phyloP scores from a whole-genome alignment of 2,329 filamentous ascomycete species.

The Penicillium psychrosexuale region DNA sequence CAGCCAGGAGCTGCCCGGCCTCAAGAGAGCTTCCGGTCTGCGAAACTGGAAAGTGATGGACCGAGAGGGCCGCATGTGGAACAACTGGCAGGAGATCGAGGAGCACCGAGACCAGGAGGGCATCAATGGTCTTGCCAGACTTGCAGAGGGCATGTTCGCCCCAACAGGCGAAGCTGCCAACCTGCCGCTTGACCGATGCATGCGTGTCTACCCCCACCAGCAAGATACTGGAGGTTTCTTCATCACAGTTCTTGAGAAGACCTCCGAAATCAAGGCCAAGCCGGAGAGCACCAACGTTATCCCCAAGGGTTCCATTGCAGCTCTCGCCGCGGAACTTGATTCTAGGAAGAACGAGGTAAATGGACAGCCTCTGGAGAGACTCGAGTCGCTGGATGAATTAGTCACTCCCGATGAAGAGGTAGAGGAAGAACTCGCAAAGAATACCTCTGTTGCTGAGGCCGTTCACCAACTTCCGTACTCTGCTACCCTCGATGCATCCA shows the following conservation, averaged over 20 bases:
- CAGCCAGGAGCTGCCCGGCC: conserved; percentile 68
- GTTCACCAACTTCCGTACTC: conserved; percentile 35
- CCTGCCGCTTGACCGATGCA: conserved; percentile 82
- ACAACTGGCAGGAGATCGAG: conserved; percentile 76
- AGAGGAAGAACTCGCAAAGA: conserved; percentile 33
- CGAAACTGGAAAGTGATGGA: conserved; percentile 89
- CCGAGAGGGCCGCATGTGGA: conserved; percentile 74
- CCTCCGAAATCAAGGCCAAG: conserved; percentile 74
- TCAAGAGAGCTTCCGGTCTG: conserved; percentile 75
- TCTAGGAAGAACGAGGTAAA: conserved; percentile 29
- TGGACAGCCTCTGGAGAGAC: conserved; percentile 35
- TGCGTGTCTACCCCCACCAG: conserved; percentile 90
- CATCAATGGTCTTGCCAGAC: conserved; percentile 62
- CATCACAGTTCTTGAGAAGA: conserved; percentile 92
- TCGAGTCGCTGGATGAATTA: conserved; percentile 41
- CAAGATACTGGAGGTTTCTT: conserved; percentile 98
- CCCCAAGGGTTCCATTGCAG: conserved; percentile 39
- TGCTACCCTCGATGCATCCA: conserved; percentile 25
- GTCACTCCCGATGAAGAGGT: conserved; percentile 30
- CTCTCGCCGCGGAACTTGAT: conserved; percentile 37
- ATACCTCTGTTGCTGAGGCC: conserved; percentile 35
- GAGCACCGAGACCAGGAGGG: conserved; percentile 61
- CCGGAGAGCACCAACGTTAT: conserved; percentile 56
- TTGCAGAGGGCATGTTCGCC: conserved; percentile 83
- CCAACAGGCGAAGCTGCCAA: conserved; percentile 54